Evolutionary conservation across 306 rosid species (phyloP), one percentile per base, ranked within the genome.

Genomic region (Ochetophila trinervis): DNA sequence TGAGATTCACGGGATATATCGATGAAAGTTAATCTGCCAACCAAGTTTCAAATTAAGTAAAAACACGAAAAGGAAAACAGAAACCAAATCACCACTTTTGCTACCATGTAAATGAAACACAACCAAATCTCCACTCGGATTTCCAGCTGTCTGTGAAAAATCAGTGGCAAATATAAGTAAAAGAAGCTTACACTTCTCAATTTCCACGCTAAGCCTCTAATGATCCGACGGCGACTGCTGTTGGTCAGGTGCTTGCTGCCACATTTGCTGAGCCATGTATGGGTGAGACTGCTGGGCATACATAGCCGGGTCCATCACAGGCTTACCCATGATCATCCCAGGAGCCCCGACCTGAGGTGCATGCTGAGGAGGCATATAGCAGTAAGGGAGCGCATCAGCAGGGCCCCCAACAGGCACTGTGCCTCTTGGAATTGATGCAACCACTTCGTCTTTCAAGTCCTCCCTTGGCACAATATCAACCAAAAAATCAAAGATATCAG

Each of bases 401-500:
- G 77, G 74, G 61, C 77, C 84, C 11, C 74, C 84, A 62, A 76
- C 84, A 53, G 84, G 74, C 52, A 79, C 74, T 20, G 86, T 71
- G 69, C 90, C 95, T 78, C 86, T 76, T 0, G 88, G 86, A 34
- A 87, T 80, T 22, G 95, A 85, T 24, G 85, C 77, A 44, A 85
- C 86, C 65, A 85, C 82, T 72, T 85, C 95, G 44, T 88, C 95
- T 77, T 79, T 88, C 71, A 82, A 58, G 62, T 82, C 94, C 86
- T 84, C 94, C 70, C 81, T 37, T 1, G 90, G 94, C 63, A 84
- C 90, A 63, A 82, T 87, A 67, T 84, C 90, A 30, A 84, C 88
- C 81, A 87, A 76, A 78, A 84, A 87, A 68, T 84, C 90, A 57
- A 87, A 84, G 45, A 87, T 82, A 78, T 82, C 86, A 36, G 89